Evolutionary conservation across 352 stramenopile genomes (phyloP).

Genomic region (Phytophthora meadii): DNA sequence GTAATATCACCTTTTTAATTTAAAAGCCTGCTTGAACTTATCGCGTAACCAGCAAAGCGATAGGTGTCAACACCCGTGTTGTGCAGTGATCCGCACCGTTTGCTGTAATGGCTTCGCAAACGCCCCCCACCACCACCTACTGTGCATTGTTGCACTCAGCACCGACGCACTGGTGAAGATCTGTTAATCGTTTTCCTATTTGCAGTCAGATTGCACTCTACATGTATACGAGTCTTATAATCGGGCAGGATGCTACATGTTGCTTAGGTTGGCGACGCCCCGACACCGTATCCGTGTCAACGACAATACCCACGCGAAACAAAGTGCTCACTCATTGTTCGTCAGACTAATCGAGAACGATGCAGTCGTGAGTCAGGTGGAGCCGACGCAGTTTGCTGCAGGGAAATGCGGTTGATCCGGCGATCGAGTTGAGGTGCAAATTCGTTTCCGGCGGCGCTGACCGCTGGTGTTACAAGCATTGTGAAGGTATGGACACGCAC

Average conservation of each 20-base stretch:
- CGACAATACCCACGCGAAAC: neutral
- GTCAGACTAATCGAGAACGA: neutral
- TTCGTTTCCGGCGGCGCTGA: neutral
- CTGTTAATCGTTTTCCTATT: too few species aligned
- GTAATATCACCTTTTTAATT: too few species aligned
- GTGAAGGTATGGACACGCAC: neutral
- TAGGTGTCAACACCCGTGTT: too few species aligned
- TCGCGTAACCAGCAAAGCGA: too few species aligned
- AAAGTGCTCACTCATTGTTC: neutral
- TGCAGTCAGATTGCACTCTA: too few species aligned
- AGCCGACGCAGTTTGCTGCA: neutral
- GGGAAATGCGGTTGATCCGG: neutral
- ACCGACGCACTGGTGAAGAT: neutral
- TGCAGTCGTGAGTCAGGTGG: neutral
- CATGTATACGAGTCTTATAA: too few species aligned
- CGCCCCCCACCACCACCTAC: neutral
- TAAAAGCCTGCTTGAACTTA: too few species aligned
- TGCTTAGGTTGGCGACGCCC: too few species aligned
- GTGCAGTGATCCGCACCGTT: neutral
- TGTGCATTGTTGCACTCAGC: neutral
- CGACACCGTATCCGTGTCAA: too few species aligned
- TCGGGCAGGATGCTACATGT: too few species aligned
- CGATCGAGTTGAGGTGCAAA: constrained; percentile 1
- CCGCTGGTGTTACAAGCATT: neutral
- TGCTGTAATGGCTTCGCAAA: neutral